These are phyloP conservation scores for Canna indica DNA, from an alignment of 176 grass and related monocot genomes.

Conservation along the genomic window DNA sequence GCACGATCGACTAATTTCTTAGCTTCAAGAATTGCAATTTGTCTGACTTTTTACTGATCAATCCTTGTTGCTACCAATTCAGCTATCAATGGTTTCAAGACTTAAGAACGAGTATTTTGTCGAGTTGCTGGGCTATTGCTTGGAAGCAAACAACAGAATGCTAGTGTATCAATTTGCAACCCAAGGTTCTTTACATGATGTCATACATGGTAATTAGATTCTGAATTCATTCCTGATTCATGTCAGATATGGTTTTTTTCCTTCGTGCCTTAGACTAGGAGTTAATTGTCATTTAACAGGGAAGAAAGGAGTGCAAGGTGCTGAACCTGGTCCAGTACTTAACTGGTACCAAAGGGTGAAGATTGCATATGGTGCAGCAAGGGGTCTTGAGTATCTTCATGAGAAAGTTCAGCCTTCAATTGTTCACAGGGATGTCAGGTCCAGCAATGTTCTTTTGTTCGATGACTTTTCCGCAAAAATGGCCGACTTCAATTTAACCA, in stretches of 20 bases:
- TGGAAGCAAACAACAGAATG: slow-evolving; percentile 35
- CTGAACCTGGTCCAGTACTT: slow-evolving; percentile 32
- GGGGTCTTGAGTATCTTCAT: slow-evolving; percentile 48
- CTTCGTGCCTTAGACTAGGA: background rate
- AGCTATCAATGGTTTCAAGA: slow-evolving; percentile 43
- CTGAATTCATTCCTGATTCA: background rate
- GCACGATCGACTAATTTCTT: no score
- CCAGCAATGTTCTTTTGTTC: slow-evolving; percentile 54
- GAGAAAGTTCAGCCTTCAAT: slow-evolving; percentile 48
- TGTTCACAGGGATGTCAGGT: slow-evolving; percentile 45
- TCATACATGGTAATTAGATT: slow-evolving; percentile 31
- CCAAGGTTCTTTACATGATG: slow-evolving; percentile 41
- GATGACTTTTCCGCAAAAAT: slow-evolving; percentile 40
- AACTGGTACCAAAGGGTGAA: slow-evolving; percentile 33
- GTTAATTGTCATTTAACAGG: slow-evolving; percentile 11
- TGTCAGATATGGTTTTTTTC: background rate
- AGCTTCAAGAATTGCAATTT: background rate
- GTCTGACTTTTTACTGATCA: background rate
- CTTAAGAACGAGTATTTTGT: slow-evolving; percentile 49
- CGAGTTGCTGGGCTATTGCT: slow-evolving; percentile 36
- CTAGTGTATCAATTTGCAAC: slow-evolving; percentile 41
- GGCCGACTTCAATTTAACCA: slow-evolving; percentile 45
- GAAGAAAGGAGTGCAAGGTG: slow-evolving; percentile 48
- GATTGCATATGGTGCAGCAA: slow-evolving; percentile 46
- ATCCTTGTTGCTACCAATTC: background rate